Evolutionary conservation across 306 rosid genomes (phyloP).

Genomic region (Lathyrus sativus): DNA sequence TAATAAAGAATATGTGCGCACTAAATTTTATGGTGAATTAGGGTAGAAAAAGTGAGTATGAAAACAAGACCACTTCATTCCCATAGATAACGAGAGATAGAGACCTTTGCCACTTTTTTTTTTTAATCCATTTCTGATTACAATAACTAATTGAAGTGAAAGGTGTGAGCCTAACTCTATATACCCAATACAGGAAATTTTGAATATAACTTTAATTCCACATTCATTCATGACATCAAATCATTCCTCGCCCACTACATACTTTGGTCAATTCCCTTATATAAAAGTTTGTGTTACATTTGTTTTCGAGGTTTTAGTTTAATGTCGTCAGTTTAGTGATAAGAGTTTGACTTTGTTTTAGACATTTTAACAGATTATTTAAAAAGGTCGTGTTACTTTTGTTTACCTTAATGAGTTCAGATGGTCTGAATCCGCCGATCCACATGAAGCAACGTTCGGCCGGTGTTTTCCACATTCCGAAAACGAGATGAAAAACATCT

Average conservation of each 20-base stretch:
- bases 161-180: slow-evolving; percentile 52
- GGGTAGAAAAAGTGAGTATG: slow-evolving; percentile 37
- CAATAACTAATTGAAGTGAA: slow-evolving; percentile 48
- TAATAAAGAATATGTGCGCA: neutral
- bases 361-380: too few relatives aligned
- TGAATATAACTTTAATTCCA: slow-evolving; percentile 48
- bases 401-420: slow-evolving; percentile 86
- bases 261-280: too few relatives aligned
- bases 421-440: slow-evolving; percentile 93
- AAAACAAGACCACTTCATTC: slow-evolving; percentile 37
- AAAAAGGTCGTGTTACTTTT: slow-evolving; percentile 14
- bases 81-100: slow-evolving; percentile 35
- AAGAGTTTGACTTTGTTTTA: too few relatives aligned
- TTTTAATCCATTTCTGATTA: slow-evolving; percentile 31
- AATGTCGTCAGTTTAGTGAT: too few relatives aligned
- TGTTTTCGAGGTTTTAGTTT: too few relatives aligned
- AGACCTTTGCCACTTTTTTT: slow-evolving; percentile 52
- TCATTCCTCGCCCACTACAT: slow-evolving; percentile 18
- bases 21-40: slow-evolving; percentile 30
- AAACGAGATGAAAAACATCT: slow-evolving; percentile 79
- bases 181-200: slow-evolving; percentile 47
- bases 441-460: slow-evolving; percentile 95
- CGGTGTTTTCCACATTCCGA: slow-evolving; percentile 94
- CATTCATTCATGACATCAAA: slow-evolving; percentile 39
- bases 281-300: too few relatives aligned